A percentile compares a stretch with the other conserved stretches of the same genome.
These are phyloP conservation scores for Cutaneotrichosporon sp. DNA, from an alignment of 1,284 basidiomycete species.

Conservation along the genomic window DNA sequence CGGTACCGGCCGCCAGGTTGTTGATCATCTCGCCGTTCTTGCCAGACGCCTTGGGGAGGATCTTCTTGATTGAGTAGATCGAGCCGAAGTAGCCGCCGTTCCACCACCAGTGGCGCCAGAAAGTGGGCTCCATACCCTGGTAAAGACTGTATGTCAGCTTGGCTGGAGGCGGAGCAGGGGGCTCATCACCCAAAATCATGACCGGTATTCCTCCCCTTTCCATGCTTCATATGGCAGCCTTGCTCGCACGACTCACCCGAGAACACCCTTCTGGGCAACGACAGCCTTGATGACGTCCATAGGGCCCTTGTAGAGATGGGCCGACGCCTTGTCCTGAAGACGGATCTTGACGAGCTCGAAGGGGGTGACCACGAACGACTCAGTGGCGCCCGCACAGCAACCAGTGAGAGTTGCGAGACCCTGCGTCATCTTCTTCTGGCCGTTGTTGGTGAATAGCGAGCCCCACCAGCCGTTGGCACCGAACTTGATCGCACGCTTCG, in stretches of 20 bases:
- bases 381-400: conserved; percentile 89
- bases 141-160: conserved; percentile 29
- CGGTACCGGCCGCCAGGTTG: conserved; percentile 83
- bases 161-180: neutral
- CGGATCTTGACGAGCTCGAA: conserved; percentile 97
- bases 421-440: conserved; percentile 81
- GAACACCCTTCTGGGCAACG: conserved; percentile 66
- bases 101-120: conserved; percentile 89
- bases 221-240: neutral
- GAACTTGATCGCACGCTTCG: conserved; percentile 95
- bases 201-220: neutral
- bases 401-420: conserved; percentile 81
- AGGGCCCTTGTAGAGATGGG: conserved; percentile 67
- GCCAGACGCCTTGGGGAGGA: conserved; percentile 79
- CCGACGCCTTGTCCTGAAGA: conserved; percentile 85
- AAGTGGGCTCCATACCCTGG: conserved; percentile 88
- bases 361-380: conserved; percentile 80
- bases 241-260: conserved; percentile 74
- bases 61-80: conserved; percentile 72
- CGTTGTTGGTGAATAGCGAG: conserved; percentile 54
- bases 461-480: conserved; percentile 74
- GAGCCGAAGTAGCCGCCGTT: conserved; percentile 89
- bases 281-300: conserved; percentile 82
- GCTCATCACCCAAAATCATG: no score
- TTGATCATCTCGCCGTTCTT: conserved; percentile 71